phyloP scores from a whole-genome alignment of 2,329 filamentous ascomycete species.

The Blumeriella jaapii region DNA sequence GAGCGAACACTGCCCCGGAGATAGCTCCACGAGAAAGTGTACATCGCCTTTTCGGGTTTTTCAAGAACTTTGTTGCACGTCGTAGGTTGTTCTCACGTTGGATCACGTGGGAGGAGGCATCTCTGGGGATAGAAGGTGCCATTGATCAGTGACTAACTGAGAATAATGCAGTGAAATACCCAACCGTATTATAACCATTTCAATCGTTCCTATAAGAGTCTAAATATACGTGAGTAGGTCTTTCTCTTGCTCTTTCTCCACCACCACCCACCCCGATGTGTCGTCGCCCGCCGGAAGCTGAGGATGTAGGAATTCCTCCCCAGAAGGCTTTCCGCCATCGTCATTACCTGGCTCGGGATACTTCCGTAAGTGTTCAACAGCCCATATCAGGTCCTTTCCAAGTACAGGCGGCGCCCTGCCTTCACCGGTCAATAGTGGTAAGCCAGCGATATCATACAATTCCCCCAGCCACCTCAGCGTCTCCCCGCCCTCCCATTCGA shows the following conservation, averaged over 20 bases:
- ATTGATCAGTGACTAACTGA: background rate
- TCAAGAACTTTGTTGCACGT: conserved; percentile 3
- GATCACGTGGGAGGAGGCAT: conserved; percentile 1
- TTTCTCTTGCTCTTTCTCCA: conserved; percentile 8
- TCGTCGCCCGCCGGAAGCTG: background rate
- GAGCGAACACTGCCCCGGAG: background rate
- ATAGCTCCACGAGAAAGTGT: conserved; percentile 1
- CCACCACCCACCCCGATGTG: conserved; percentile 11
- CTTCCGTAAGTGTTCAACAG: conserved; percentile 36
- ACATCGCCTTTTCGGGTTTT: background rate
- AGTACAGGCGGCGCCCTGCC: conserved; percentile 36
- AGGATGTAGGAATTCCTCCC: no score
- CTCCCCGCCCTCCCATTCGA: conserved; percentile 40
- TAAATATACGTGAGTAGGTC: conserved; percentile 15
- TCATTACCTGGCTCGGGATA: conserved; percentile 31
- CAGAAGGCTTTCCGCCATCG: conserved; percentile 1
- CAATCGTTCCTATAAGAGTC: background rate
- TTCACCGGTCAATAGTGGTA: conserved; percentile 36
- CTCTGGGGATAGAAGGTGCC: no score
- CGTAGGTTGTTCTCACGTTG: conserved; percentile 2
- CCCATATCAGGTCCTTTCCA: conserved; percentile 34
- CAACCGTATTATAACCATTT: no score
- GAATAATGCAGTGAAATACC: no score
- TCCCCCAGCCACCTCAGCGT: conserved; percentile 36
- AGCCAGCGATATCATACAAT: conserved; percentile 38